Evolutionary conservation across 1,284 basidiomycete genomes (phyloP), one percentile per base, ranked within the genome.

Genomic region (Trametes versicolor): DNA sequence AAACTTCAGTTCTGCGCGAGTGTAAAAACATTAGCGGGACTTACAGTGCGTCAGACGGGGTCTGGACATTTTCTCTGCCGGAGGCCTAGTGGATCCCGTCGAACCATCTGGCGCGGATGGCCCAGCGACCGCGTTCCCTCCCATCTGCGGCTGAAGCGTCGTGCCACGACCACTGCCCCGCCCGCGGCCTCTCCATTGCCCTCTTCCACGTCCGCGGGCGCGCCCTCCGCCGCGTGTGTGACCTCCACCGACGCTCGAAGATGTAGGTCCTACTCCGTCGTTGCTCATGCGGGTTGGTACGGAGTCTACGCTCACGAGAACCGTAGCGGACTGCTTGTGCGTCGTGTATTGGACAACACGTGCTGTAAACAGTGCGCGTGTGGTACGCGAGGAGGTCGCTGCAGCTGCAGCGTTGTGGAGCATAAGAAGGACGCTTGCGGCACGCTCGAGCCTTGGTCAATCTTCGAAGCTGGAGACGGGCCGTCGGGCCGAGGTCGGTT

Each of bases 21-120:
- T 23, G 0, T 4, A 10, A 1, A 9, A 29, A 39, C 9, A 19
- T 29, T 10, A 4, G 17, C 15, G 25, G 36, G 5, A 48, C 72
- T 65, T 27, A 76, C 74, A 76, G 59, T 75, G 74, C n/a, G 74
- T 76, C 43, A 72, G 64, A 3, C 47, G 71, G 2, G 70, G 72
- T 50, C 64, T 74, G 13, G 69, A 55, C 27, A n/a, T 39, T 27
- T 19, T 60, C 61, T 60, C 39, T 43, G 15, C 29, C 21, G 32
- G 25, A 15, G 45, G 8, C 21, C 21, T 4, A 9, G 21, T 21
- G 23, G 45, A 13, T 21, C 6, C 17, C 19, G 41, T 43, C 45
- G 45, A 27, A 1, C 2, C 45, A 21, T 17, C 25, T 10, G 4
- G 21, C 25, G 4, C 45, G 12, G 45, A 48, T 21, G 45, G 23